Evolutionary conservation across 2,329 filamentous ascomycete species (phyloP), one percentile per base, ranked within the genome.

Genomic region (Incumbomyces lentus): DNA sequence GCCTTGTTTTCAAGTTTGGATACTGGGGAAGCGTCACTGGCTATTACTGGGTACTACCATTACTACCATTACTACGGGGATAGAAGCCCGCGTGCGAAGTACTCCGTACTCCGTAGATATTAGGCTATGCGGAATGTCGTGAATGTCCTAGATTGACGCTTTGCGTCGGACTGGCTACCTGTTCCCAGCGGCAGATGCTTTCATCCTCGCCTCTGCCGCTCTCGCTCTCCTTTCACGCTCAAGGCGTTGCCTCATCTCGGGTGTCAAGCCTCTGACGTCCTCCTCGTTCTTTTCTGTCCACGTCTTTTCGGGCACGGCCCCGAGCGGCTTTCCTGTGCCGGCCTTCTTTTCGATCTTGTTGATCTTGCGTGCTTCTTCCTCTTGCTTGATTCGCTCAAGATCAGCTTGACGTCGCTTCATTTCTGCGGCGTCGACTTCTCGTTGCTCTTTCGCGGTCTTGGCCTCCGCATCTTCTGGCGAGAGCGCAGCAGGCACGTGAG

Each of bases 161-260:
- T 26, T 8, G 22, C 8, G 22, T 8, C 22, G 4, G 22, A 26
- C 8, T 26, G 8, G 22, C 33, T 35, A 35, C 11, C 16, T 35
- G 16, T 17, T 32, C 3, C 47, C 67, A 57, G 78, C 75, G 57
- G 78, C 75, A 75, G 87, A 72, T 58, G 75, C 74, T 66, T 75
- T 80, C 49, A 95, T 74, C 60, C 90, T 79, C 68, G 90, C 89
- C 66, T 96, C 92, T 0, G 89, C 90, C 7, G 92, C 92, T 58
- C 90, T 79, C 3, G 92, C 92, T 59, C 90, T 82, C 57, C 88
- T 74, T 67, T 98, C 92, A 56, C 92, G 73, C 64, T 96, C 92
- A 45, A 96, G 65, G 61, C 77, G 79, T 76, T 81, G 78, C 62
- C 81, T 78, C 78, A 92, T 89, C 67, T 96, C 90, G 0, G 86